Conservation (phyloP, 352 stramenopile species). For the Pythium folliculosum region DNA sequence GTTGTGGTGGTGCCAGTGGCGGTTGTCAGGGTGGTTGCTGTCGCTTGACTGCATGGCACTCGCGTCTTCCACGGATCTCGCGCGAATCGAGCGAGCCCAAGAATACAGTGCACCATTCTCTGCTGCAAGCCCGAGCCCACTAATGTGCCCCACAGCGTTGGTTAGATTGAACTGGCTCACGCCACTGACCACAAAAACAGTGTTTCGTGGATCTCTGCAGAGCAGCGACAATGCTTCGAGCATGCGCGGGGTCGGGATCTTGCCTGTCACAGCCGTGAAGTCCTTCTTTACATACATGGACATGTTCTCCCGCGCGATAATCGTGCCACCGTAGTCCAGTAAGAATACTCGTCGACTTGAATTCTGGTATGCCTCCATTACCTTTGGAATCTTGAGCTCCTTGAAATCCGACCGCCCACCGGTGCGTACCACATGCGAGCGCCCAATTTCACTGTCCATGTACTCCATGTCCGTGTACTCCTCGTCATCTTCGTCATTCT, state of each 20-base stretch:
- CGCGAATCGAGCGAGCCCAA: conserved; percentile 69
- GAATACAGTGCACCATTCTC: conserved; percentile 96
- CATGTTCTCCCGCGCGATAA: conserved; percentile 90
- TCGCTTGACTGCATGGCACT: conserved; percentile 25
- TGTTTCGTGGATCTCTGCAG: conserved; percentile 92
- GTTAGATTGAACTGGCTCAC: conserved; percentile 92
- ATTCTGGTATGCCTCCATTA: conserved; percentile 86
- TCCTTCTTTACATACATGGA: conserved; percentile 97
- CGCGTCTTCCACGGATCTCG: conserved; percentile 41
- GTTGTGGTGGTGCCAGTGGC: conserved; percentile 75
- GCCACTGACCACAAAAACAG: conserved; percentile 97
- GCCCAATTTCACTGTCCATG: conserved; percentile 82
- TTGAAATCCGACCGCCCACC: conserved; percentile 79
- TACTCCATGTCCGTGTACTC: conserved; percentile 88
- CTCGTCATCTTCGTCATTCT: conserved; percentile 69
- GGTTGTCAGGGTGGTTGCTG: conserved; percentile 27
- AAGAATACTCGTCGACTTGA: conserved; percentile 93
- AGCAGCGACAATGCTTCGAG: conserved; percentile 89
- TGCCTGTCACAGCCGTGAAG: conserved; percentile 94
- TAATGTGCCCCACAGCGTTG: conserved; percentile 90
- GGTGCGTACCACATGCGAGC: conserved; percentile 70
- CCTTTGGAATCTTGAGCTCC: conserved; percentile 75
- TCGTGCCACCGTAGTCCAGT: conserved; percentile 97
- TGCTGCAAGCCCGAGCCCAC: conserved; percentile 92
- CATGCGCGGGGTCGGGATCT: conserved; percentile 88